These are phyloP conservation scores for Mucor circinelloides DNA, from an alignment of 371 early-diverging fungal species.

Conservation along the genomic window DNA sequence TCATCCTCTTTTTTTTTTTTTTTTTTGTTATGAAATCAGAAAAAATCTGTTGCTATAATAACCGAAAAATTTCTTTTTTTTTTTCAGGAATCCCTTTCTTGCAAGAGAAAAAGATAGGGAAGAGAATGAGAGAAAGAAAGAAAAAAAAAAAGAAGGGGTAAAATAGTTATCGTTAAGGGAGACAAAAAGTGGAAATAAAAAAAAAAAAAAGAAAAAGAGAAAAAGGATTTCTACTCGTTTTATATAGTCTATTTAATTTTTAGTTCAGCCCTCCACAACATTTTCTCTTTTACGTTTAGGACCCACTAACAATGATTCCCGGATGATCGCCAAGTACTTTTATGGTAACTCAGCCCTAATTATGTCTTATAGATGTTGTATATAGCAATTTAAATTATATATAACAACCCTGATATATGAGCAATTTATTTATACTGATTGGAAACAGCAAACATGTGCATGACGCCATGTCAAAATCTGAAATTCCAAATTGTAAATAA, in stretches of 20 bases:
- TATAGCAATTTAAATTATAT: not conserved
- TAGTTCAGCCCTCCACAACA: not conserved
- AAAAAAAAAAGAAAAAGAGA: not conserved
- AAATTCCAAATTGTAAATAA: not conserved
- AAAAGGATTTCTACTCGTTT: not conserved
- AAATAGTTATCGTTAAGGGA: not conserved
- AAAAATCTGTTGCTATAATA: not conserved
- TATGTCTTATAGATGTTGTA: not conserved
- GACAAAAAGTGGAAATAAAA: not conserved
- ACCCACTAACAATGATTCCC: not conserved
- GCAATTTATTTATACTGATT: not conserved
- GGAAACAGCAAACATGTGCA: not conserved
- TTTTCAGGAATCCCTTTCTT: not conserved
- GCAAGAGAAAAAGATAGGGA: not conserved
- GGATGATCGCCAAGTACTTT: not conserved
- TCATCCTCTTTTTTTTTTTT: not conserved
- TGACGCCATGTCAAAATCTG: not conserved
- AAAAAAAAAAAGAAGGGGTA: not conserved
- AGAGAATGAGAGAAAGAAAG: slow-evolving; percentile 2
- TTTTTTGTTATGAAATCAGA: not conserved
- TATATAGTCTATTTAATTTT: not conserved
- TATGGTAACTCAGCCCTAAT: not conserved
- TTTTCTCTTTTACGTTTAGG: not conserved
- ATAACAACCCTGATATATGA: not conserved
- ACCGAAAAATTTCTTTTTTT: not conserved